Conservation (phyloP, 768 basidiomycete species). For the Solioccasus polychromus region DNA sequence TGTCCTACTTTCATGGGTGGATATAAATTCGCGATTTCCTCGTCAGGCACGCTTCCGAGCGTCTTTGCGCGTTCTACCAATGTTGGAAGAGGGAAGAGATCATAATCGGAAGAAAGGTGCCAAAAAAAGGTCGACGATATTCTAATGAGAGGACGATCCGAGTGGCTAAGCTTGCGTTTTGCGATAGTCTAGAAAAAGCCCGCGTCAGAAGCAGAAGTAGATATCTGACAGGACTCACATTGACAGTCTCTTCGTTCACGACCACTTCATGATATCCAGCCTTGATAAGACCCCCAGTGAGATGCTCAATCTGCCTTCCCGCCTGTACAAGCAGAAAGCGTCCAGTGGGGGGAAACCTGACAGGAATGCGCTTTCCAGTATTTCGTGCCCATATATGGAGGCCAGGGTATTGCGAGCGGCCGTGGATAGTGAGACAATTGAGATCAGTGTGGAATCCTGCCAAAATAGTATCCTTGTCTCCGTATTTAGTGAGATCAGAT, state of each 20-base stretch:
- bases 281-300: constrained; percentile 80
- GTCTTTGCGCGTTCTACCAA: constrained; percentile 50
- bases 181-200: constrained; percentile 52
- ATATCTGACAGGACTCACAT: constrained; percentile 40
- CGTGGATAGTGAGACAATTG: constrained; percentile 91
- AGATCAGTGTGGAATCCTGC: constrained; percentile 95
- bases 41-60: constrained; percentile 34
- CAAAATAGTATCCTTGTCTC: constrained; percentile 75
- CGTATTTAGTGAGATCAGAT: constrained; percentile 81
- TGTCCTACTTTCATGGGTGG: constrained; percentile 80
- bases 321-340: constrained; percentile 89
- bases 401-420: constrained; percentile 82
- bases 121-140: constrained; percentile 97
- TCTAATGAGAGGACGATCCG: constrained; percentile 85
- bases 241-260: constrained; percentile 75
- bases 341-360: constrained; percentile 79
- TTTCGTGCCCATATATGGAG: constrained; percentile 95
- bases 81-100: constrained; percentile 61
- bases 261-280: constrained; percentile 96
- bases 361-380: constrained; percentile 84
- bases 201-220: neutral
- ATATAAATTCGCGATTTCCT: constrained; percentile 44
- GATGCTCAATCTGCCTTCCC: constrained; percentile 91
- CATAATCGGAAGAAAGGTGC: constrained; percentile 85
- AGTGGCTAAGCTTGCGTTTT: constrained; percentile 51